Conservation (phyloP, 192 early-diverging fungal species). For the Linnemannia hyalina region DNA sequence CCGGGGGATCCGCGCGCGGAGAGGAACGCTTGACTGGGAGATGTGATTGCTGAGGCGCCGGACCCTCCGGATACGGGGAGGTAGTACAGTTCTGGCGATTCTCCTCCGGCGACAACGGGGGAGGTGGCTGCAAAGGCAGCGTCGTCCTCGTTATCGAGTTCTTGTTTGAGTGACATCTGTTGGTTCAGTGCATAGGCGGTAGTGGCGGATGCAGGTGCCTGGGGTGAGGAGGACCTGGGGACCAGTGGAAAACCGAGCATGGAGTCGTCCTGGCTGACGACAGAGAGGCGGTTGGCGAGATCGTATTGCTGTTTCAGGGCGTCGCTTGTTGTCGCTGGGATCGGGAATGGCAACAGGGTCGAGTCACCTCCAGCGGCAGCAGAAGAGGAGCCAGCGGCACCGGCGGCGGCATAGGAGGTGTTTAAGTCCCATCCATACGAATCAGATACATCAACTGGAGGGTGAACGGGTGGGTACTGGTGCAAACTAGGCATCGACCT, state of each 20-base stretch:
- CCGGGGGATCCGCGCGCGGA: constrained; percentile 23
- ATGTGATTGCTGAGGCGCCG: not conserved
- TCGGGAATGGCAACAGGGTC: constrained; percentile 18
- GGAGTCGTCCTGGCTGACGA: constrained; percentile 30
- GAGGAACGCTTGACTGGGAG: constrained; percentile 13
- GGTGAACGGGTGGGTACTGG: not conserved
- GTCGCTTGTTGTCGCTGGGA: constrained; percentile 25
- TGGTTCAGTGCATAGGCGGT: constrained; percentile 45
- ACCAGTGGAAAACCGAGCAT: not conserved
- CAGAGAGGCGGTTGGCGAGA: constrained; percentile 27
- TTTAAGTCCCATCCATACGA: not conserved
- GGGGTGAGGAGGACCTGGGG: not conserved
- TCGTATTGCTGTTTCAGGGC: constrained; percentile 41
- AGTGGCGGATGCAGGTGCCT: not conserved
- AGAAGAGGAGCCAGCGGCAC: too few species aligned
- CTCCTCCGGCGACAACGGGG: not conserved
- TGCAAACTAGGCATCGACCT: not conserved
- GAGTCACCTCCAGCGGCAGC: not conserved
- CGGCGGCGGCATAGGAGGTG: constrained; percentile 12
- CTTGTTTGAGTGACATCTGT: constrained; percentile 28
- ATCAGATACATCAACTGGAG: not conserved
- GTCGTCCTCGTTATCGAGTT: constrained; percentile 26
- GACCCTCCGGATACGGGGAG: not conserved
- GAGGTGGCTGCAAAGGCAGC: not conserved
- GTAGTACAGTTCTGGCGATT: constrained; percentile 5